Evolutionary conservation across 768 basidiomycete genomes (phyloP).

Genomic region (Coprinopsis strossmayeri): DNA sequence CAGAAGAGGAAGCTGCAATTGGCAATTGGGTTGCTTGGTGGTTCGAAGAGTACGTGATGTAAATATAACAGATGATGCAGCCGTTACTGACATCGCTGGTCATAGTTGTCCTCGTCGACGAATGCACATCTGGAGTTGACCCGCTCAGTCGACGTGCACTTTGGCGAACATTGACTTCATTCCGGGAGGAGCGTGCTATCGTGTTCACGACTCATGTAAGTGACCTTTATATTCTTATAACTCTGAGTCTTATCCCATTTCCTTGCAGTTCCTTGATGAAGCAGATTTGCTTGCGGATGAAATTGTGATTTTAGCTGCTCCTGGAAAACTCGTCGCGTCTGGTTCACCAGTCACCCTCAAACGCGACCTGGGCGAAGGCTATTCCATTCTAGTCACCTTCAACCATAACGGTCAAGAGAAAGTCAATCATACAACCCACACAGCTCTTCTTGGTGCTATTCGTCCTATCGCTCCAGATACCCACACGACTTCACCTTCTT

Average conservation of each 20-base stretch:
- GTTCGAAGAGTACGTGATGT: constrained; percentile 51
- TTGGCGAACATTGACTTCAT: constrained; percentile 67
- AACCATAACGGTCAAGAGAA: constrained; percentile 22
- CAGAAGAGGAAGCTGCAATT: constrained; percentile 81
- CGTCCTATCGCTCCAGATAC: constrained; percentile 38
- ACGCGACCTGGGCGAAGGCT: constrained; percentile 63
- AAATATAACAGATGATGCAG: too few relatives aligned
- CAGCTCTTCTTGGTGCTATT: constrained; percentile 35
- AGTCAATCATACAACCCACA: constrained; percentile 16
- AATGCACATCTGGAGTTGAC: constrained; percentile 78
- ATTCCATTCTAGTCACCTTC: constrained; percentile 54
- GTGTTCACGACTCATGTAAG: constrained; percentile 76
- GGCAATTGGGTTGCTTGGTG: constrained; percentile 74
- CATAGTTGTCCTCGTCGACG: constrained; percentile 54
- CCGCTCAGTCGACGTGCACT: constrained; percentile 72
- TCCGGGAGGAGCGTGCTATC: constrained; percentile 59
- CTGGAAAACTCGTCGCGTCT: constrained; percentile 67
- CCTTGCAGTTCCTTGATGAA: constrained; percentile 61
- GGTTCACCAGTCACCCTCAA: constrained; percentile 75
- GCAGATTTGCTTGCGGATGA: constrained; percentile 73
- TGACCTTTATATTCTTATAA: background rate
- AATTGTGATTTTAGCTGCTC: constrained; percentile 69
- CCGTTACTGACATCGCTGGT: too few relatives aligned
- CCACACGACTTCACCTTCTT: constrained; percentile 34
- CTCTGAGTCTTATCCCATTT: background rate